A percentile compares a stretch with the other conserved stretches of the same genome.
phyloP scores from a whole-genome alignment of 2,329 filamentous ascomycete species.

The Moelleriella libera region DNA sequence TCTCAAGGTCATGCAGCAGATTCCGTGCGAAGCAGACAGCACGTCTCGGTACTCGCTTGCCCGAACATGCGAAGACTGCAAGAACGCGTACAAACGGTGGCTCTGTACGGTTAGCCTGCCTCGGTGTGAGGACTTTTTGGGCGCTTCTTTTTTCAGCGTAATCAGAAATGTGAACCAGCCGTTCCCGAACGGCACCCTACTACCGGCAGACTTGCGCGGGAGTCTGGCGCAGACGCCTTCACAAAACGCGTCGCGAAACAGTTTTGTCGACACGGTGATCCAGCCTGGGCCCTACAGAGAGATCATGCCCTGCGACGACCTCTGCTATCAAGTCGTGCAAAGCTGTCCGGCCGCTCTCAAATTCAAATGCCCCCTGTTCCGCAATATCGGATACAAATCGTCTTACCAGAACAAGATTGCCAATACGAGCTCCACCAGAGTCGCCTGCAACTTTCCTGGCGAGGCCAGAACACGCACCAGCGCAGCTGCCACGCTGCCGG shows the following conservation, averaged over 20 bases:
- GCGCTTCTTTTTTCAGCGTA: conserved; percentile 26
- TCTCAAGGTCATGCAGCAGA: conserved; percentile 65
- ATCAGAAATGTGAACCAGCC: conserved; percentile 55
- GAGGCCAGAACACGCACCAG: conserved; percentile 17
- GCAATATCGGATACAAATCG: conserved; percentile 16
- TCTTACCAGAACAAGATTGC: conserved; percentile 19
- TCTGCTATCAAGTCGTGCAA: conserved; percentile 77
- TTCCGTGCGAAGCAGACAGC: conserved; percentile 65
- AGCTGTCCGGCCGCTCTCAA: conserved; percentile 65
- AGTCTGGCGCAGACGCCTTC: conserved; percentile 9
- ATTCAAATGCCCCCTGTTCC: conserved; percentile 56
- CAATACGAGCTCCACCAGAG: conserved; percentile 4
- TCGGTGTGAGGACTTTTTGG: conserved; percentile 73
- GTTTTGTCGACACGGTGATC: conserved; percentile 56
- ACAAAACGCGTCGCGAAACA: conserved; percentile 46
- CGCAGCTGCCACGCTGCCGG: conserved; percentile 1
- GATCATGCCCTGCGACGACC: conserved; percentile 71
- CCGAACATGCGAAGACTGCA: conserved; percentile 63
- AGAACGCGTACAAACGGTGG: conserved; percentile 77
- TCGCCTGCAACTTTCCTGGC: conserved; percentile 24
- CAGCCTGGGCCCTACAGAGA: conserved; percentile 87
- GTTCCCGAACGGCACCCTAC: conserved; percentile 54
- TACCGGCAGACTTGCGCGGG: conserved; percentile 22
- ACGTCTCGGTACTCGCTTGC: conserved; percentile 72
- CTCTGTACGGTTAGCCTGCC: conserved; percentile 88